Evolutionary conservation across 208 protist species (phyloP), one percentile per base, ranked within the genome.

Genomic region (Crithidia acanthocephali): DNA sequence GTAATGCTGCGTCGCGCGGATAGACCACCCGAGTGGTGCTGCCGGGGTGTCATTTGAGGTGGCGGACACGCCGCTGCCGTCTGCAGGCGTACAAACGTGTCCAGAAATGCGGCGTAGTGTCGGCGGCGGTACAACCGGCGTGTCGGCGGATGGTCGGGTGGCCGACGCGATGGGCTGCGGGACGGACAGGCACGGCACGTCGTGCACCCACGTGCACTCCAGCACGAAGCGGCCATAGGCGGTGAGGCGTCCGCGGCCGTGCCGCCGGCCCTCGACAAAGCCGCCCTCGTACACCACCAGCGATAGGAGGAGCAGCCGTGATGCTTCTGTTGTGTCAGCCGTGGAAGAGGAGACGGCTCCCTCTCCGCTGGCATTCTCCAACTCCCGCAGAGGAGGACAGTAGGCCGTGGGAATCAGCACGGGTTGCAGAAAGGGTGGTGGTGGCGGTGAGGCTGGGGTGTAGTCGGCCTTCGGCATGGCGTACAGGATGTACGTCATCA

Each of bases 141-240:
- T 15, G 3, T 20, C 55, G 2, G 55, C 6, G 5, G 55, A 28
- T 9, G 55, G 8, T 22, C 2, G 28, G 4, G 16, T 6, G 7
- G 52, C 15, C 33, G 55, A 9, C 1, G 45, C 10, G 16, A 57
- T 25, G 1, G 52, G 53, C 13, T 32, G 53, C n/a, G 72, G 72
- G 25, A 67, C 50, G 0, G 28, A 8, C 37, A 90, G 52, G 23
- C 76, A 61, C 15, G 86, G 86, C 25, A 66, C 55, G 40, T 84
- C 83, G 42, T 87, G 47, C n/a, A 72, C 72, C 86, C 86, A 92
- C 18, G 50, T 40, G 51, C 86, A 88, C 22, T 81, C 74, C 23
- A 92, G 50, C 18, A 84, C 73, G 60, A 87, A 75, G n/a, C 77
- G 67, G 9, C 79, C 64, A 48, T 77, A 82, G 3, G 79, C 83